Evolutionary conservation across 2,329 filamentous ascomycete species (phyloP).

Genomic region (Colletotrichum trifolii): DNA sequence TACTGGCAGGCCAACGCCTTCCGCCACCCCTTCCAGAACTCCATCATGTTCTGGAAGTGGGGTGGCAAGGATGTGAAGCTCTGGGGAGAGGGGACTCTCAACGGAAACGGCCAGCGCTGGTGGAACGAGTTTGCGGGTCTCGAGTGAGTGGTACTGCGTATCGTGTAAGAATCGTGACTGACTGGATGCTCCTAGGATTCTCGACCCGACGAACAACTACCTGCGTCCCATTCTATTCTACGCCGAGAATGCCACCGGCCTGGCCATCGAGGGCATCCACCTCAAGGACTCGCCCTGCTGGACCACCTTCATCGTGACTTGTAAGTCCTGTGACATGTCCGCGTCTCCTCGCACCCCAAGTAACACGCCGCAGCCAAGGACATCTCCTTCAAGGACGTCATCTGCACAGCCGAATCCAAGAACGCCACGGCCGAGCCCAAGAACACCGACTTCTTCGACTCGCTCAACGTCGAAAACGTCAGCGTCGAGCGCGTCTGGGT

Average conservation of each 20-base stretch:
- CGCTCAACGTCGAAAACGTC: constrained; percentile 38
- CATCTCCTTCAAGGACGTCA: constrained; percentile 63
- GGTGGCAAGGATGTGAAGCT: constrained; percentile 75
- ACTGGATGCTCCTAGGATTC: constrained; percentile 43
- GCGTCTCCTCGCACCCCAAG: neutral
- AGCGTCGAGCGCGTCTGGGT: constrained; percentile 46
- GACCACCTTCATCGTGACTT: constrained; percentile 70
- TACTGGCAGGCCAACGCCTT: constrained; percentile 76
- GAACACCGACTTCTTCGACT: constrained; percentile 65
- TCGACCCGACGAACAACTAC: constrained; percentile 63
- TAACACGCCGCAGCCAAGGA: constrained; percentile 50
- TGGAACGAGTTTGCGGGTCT: constrained; percentile 68
- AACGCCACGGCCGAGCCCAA: constrained; percentile 70
- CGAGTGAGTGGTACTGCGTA: constrained; percentile 18
- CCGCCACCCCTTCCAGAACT: constrained; percentile 72
- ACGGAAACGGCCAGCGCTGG: constrained; percentile 71
- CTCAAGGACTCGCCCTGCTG: constrained; percentile 70
- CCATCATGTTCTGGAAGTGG: constrained; percentile 74
- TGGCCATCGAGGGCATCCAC: constrained; percentile 68
- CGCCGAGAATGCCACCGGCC: constrained; percentile 68
- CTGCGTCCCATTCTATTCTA: constrained; percentile 69
- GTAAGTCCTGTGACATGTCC: constrained; percentile 40
- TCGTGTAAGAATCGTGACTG: neutral
- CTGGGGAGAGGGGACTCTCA: constrained; percentile 64
- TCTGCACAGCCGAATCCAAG: constrained; percentile 64